Base-by-base conservation (phyloP, 2,329 filamentous ascomycete species). In the Pyrenophora seminiperda region DNA sequence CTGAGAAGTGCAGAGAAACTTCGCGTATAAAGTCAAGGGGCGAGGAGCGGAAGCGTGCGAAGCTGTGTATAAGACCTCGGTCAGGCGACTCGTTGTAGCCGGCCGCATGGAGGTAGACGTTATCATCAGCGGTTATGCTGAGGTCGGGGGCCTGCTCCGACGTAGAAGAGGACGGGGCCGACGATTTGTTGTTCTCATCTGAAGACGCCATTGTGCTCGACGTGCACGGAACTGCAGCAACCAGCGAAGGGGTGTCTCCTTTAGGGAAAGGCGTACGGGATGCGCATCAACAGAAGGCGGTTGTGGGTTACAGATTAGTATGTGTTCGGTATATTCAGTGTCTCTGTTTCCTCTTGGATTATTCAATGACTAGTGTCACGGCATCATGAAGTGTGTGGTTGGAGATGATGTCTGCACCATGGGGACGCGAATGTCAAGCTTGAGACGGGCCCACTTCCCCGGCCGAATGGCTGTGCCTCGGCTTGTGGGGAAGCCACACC, bases 1-100 rank as follows among this genome's bases (percentile, higher is more conserved):
- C 94, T 10, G 91, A 93, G 57, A 97, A 89, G 75, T 97, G 92
- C 27, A 96, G 81, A 38, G 90, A 94, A 27, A 99, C 88, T 77
- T 99, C 94, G 61, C 91, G 90, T 22, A 97, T 84, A 72, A 97
- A 97, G 58, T 91, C 81, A 57, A 88, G 76, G 1, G 85, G 85
- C 46, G 83, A 81, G 48, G 88, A 76, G 50, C 93, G 86, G 73
- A 97, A 97, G 37, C 91, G 88, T 40, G 90, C 89, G 81, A 94
- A 94, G 68, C 92, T 85, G 72, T 88, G 85, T 77, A 93, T 86
- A 61, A 92, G 76, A 15, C 86, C 85, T 67, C 87, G 82, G 62
- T 91, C 88, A 53, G 82, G 62, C 9, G 66, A 62, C 31, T 71
- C 66, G 38, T 71, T 66, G 60, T 77, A 75, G 50, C 75, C 73